Percentiles rank a stretch among this genome's conserved stretches.
Conservation (phyloP, 2,329 filamentous ascomycete genomes). For the Aspergillus nomiae region DNA sequence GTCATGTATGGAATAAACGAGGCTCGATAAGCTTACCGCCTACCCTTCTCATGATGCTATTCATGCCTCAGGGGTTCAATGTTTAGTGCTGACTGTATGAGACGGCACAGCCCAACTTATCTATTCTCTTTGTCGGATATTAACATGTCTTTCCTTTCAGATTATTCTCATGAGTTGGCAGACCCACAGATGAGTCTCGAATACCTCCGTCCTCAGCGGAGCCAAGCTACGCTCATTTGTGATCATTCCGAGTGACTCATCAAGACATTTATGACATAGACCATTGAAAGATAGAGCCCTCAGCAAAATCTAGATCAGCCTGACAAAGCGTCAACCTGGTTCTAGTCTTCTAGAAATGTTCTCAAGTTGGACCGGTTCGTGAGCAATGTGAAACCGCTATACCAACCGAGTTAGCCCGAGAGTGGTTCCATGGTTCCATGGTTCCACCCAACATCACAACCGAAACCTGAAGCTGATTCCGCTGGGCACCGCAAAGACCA, state of each 20-base stretch:
- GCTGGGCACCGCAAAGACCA: background rate
- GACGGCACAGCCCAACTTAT: background rate
- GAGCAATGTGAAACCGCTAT: background rate
- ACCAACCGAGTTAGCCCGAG: background rate
- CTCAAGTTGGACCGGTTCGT: background rate
- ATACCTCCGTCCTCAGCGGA: background rate
- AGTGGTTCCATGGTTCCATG: background rate
- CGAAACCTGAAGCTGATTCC: background rate
- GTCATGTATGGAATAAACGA: no score
- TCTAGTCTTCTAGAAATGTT: background rate
- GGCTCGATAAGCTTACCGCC: background rate
- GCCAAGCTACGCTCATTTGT: background rate
- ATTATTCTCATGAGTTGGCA: background rate
- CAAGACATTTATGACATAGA: background rate
- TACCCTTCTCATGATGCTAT: background rate
- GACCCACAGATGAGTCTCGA: background rate
- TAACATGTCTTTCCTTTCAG: background rate
- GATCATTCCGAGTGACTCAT: background rate
- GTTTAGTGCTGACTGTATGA: background rate
- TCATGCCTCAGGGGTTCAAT: background rate
- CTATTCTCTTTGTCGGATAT: background rate
- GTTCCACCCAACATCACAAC: background rate
- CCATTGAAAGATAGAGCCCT: background rate
- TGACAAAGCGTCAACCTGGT: background rate
- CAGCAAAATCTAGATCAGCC: background rate